phyloP scores from a whole-genome alignment of 257 asterid genomes.

The Nicotiana attenuata region DNA sequence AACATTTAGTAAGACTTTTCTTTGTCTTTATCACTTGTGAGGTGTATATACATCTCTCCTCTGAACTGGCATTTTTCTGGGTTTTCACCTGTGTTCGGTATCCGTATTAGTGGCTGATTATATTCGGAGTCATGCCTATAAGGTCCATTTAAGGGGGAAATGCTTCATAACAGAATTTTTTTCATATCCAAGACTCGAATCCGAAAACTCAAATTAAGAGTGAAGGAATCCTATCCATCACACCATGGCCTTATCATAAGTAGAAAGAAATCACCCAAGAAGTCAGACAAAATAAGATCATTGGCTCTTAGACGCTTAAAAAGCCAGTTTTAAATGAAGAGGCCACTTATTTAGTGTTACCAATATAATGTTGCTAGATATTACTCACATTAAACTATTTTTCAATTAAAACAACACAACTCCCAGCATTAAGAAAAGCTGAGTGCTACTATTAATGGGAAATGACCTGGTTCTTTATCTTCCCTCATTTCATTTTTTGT shows the following conservation, averaged over 20 bases:
- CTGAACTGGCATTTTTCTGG: accelerated
- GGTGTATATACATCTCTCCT: background rate
- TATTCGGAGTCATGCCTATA: accelerated
- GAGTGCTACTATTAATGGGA: no score
- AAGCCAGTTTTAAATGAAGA: background rate
- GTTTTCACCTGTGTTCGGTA: no score
- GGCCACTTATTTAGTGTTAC: background rate
- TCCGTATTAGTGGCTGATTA: accelerated
- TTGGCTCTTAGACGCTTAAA: background rate
- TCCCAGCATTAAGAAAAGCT: no score
- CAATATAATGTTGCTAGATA: no score
- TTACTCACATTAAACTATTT: no score
- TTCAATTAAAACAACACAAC: no score
- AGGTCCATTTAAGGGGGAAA: accelerated
- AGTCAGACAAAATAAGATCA: background rate
- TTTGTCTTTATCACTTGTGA: background rate
- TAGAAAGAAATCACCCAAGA: background rate
- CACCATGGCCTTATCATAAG: background rate
- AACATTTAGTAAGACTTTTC: background rate
- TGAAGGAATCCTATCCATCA: accelerated
- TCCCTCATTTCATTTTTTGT: no score
- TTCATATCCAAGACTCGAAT: accelerated
- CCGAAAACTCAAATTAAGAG: accelerated
- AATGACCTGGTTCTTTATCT: no score
- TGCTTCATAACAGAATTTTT: accelerated